Conservation (phyloP, 1,284 basidiomycete genomes). For the Coniferiporia sulphurascens region DNA sequence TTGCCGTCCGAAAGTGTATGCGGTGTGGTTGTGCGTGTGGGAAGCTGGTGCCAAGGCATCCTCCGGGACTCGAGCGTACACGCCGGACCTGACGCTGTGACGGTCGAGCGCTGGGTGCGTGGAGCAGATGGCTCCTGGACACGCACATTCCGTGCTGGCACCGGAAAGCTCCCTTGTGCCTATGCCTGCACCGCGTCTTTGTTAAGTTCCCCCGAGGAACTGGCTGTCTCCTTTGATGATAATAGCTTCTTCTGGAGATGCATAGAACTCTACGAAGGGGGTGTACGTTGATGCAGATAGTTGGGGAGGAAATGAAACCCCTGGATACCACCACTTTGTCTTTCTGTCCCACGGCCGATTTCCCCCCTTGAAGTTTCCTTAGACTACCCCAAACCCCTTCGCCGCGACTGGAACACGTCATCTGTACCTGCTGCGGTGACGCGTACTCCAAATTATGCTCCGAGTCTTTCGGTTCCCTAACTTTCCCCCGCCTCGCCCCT, state of each 20-base stretch:
- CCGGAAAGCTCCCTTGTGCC: neutral
- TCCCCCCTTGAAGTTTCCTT: neutral
- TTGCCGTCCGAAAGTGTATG: neutral
- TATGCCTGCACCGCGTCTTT: neutral
- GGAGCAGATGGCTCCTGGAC: neutral
- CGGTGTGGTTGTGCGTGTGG: constrained; percentile 11
- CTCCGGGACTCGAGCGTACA: neutral
- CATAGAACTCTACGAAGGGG: neutral
- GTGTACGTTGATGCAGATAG: neutral
- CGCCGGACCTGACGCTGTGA: neutral
- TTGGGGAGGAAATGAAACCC: neutral
- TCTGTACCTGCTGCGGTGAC: neutral
- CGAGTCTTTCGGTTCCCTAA: neutral
- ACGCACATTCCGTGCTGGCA: neutral
- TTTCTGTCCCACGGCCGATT: neutral
- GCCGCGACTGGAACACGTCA: neutral
- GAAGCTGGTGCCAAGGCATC: constrained; percentile 10
- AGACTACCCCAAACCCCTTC: neutral
- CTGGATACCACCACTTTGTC: neutral
- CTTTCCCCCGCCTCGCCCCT: neutral
- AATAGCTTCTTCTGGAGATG: neutral
- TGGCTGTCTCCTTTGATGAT: neutral
- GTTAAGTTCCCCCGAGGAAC: neutral
- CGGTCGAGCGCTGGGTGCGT: constrained; percentile 8
- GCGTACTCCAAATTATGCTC: neutral